Conservation (phyloP, 2,329 filamentous ascomycete genomes). For the Daldinia sp. region DNA sequence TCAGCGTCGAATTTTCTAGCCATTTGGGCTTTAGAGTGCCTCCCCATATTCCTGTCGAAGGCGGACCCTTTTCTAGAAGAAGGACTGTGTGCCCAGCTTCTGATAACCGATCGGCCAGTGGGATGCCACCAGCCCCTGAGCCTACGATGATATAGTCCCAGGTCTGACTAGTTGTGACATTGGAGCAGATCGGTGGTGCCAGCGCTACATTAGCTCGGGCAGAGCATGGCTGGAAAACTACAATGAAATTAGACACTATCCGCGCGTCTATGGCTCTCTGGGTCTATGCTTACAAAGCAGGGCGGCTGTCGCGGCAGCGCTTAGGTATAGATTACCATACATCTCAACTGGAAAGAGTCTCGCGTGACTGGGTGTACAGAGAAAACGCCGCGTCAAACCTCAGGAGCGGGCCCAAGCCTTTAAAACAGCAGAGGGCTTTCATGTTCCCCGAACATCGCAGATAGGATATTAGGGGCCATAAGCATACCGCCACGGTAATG, state of each 20-base stretch:
- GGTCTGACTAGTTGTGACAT: conserved; percentile 46
- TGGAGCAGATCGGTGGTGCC: conserved; percentile 46
- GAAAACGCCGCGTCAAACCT: background rate
- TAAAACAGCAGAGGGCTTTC: conserved; percentile 7
- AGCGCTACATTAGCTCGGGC: conserved; percentile 43
- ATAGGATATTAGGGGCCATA: conserved; percentile 2
- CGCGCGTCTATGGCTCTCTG: background rate
- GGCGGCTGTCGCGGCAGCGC: conserved; percentile 33
- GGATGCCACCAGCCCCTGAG: conserved; percentile 67
- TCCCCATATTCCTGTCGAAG: conserved; percentile 71
- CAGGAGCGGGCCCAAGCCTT: conserved; percentile 22
- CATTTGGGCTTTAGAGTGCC: conserved; percentile 70
- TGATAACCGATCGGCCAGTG: conserved; percentile 69
- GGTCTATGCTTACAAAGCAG: conserved; percentile 36
- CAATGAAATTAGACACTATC: conserved; percentile 26
- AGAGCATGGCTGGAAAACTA: conserved; percentile 41
- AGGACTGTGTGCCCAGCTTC: conserved; percentile 73
- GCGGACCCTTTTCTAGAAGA: conserved; percentile 68
- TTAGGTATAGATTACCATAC: conserved; percentile 31
- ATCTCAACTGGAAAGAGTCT: conserved; percentile 28
- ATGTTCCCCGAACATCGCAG: conserved; percentile 4
- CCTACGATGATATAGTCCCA: conserved; percentile 72
- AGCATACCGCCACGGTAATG: conserved; percentile 16
- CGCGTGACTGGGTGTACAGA: conserved; percentile 20
- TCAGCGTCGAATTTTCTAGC: conserved; percentile 70